Evolutionary conservation across 805 yeast genomes (phyloP).

Genomic region (Zygotorulaspora sp.): DNA sequence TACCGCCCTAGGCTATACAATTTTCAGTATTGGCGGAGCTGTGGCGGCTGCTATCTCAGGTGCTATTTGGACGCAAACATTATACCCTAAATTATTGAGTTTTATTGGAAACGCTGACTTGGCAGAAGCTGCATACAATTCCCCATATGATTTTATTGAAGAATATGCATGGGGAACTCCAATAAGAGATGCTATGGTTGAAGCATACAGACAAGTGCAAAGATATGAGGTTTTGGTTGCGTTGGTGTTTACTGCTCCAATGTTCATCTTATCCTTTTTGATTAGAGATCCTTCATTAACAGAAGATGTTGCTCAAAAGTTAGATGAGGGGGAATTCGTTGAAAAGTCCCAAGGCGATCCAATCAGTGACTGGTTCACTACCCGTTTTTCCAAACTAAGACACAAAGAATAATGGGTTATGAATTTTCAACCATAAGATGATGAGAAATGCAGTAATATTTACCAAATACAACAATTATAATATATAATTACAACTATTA

Average conservation of each 20-base stretch:
- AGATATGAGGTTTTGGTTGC: conserved; percentile 50
- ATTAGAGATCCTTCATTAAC: conserved; percentile 49
- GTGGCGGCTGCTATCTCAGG: conserved; percentile 61
- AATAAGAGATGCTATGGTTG: conserved; percentile 48
- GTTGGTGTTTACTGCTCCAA: conserved; percentile 37
- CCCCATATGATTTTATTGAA: conserved; percentile 46
- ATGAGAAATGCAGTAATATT: no score
- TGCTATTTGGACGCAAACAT: conserved; percentile 61
- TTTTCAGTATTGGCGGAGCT: conserved; percentile 60
- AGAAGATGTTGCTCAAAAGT: conserved; percentile 25
- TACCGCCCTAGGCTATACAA: conserved; percentile 52
- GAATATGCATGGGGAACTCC: conserved; percentile 54
- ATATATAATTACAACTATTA: no score
- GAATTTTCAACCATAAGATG: no score
- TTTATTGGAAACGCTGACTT: conserved; percentile 34
- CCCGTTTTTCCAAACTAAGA: conserved; percentile 6
- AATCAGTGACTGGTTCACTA: conserved; percentile 15
- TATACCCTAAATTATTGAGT: conserved; percentile 40
- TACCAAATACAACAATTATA: no score
- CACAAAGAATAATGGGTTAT: conserved; percentile 11
- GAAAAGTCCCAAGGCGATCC: conserved; percentile 20
- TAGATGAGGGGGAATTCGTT: conserved; percentile 22
- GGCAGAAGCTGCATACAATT: conserved; percentile 42
- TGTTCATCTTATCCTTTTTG: conserved; percentile 44
- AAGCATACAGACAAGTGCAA: conserved; percentile 52